These are phyloP conservation scores for Blastomyces parvus DNA, from an alignment of 2,329 filamentous ascomycete genomes.

Conservation along the genomic window DNA sequence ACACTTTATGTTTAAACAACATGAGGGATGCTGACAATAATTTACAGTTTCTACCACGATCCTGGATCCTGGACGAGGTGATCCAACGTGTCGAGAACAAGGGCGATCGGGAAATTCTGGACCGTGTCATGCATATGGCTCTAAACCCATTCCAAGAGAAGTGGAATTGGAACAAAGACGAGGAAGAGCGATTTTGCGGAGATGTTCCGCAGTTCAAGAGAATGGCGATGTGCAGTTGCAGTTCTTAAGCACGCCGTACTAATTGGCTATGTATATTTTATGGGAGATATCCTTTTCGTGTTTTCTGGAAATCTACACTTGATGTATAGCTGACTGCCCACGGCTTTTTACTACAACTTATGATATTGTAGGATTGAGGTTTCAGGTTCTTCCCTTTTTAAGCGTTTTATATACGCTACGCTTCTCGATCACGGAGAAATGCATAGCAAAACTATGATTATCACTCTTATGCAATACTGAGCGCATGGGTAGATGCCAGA, in stretches of 20 bases:
- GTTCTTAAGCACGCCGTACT: constrained; percentile 50
- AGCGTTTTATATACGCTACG: neutral
- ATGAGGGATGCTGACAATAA: neutral
- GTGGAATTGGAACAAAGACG: constrained; percentile 51
- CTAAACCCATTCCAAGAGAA: constrained; percentile 74
- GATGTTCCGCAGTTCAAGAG: constrained; percentile 71
- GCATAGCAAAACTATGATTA: too few species aligned
- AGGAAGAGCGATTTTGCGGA: constrained; percentile 74
- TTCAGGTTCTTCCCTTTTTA: neutral
- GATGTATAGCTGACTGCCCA: neutral
- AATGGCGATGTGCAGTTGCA: constrained; percentile 91
- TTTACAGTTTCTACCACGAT: constrained; percentile 64
- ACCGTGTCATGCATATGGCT: constrained; percentile 70
- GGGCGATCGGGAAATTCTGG: constrained; percentile 68
- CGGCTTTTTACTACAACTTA: neutral
- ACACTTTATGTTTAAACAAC: neutral
- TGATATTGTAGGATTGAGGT: neutral
- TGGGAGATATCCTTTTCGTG: neutral
- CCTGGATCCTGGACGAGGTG: constrained; percentile 88
- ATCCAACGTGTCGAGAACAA: constrained; percentile 81
- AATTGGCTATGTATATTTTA: neutral
- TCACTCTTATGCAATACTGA: neutral
- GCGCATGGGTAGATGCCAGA: neutral
- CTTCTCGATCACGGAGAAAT: neutral
- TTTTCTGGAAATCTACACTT: neutral